A percentile compares a stretch with the other conserved stretches of the same genome.
Evolutionary conservation across 2,329 filamentous ascomycete genomes (phyloP).

Genomic region (Nigrospora osmanthi): DNA sequence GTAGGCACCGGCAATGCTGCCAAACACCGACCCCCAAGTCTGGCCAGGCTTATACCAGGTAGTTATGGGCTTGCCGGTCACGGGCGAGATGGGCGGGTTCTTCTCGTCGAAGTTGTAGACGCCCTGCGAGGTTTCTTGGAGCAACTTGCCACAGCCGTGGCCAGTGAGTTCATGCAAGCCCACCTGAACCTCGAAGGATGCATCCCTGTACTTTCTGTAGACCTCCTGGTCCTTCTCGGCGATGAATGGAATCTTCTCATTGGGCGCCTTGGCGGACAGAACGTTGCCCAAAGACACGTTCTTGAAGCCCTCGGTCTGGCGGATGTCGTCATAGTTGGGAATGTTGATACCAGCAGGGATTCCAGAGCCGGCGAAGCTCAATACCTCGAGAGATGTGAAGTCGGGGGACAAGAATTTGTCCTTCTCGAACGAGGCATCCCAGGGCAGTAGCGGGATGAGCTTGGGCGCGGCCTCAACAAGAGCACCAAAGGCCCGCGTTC

Average conservation of each 20-base stretch:
- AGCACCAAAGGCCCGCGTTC: constrained; percentile 79
- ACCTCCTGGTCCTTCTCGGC: constrained; percentile 66
- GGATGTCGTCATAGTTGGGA: constrained; percentile 67
- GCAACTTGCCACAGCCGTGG: constrained; percentile 87
- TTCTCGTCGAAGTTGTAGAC: constrained; percentile 81
- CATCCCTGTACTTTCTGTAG: constrained; percentile 76
- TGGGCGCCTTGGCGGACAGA: constrained; percentile 79
- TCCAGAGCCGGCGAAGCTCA: constrained; percentile 67
- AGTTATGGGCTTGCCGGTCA: constrained; percentile 68
- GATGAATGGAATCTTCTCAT: constrained; percentile 91
- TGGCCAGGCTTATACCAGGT: constrained; percentile 93
- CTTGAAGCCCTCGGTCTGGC: constrained; percentile 82
- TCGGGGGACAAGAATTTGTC: constrained; percentile 93
- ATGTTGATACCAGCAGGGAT: constrained; percentile 50
- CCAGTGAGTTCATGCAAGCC: constrained; percentile 83
- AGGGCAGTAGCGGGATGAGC: constrained; percentile 85
- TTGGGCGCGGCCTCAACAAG: constrained; percentile 73
- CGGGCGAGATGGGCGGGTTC: constrained; percentile 73
- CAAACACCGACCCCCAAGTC: constrained; percentile 91
- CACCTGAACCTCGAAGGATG: constrained; percentile 90
- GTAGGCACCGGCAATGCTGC: constrained; percentile 77
- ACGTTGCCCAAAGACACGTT: constrained; percentile 93
- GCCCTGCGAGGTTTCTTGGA: constrained; percentile 79
- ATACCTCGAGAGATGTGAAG: constrained; percentile 88
- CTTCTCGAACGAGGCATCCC: constrained; percentile 86